Conservation (phyloP, 169 alveolate species). For the Pseudocohnilembus persalinus region DNA sequence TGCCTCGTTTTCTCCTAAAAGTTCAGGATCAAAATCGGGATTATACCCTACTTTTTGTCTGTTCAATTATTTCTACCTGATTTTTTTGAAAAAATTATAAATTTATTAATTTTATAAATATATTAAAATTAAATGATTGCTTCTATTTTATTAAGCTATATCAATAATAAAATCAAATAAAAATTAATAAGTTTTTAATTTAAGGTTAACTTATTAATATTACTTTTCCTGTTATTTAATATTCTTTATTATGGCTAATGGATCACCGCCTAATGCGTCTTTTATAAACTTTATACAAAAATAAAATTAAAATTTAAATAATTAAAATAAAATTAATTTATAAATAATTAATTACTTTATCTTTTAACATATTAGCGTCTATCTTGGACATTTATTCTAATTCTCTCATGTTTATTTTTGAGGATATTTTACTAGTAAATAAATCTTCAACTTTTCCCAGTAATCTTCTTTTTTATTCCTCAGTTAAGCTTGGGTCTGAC, state of each 20-base stretch:
- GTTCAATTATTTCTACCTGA: conserved; percentile 28
- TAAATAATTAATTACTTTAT: conserved; percentile 2
- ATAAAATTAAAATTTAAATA: too few relatives aligned
- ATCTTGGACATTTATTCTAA: conserved; percentile 27
- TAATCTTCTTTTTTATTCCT: conserved; percentile 40
- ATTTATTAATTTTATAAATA: too few relatives aligned
- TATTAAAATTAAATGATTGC: too few relatives aligned
- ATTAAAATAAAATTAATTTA: too few relatives aligned
- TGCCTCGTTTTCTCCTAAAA: conserved; percentile 31
- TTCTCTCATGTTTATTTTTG: conserved; percentile 40
- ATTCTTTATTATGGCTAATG: conserved; percentile 23
- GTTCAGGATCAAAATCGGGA: conserved; percentile 45
- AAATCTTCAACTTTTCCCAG: conserved; percentile 41
- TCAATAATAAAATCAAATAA: too few relatives aligned
- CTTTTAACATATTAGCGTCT: conserved; percentile 35
- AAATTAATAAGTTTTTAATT: too few relatives aligned
- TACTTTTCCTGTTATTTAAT: conserved; percentile 41
- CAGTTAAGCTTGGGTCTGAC: conserved; percentile 36
- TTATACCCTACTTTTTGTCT: conserved; percentile 27
- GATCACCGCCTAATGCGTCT: conserved; percentile 37
- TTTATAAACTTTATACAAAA: conserved; percentile 13
- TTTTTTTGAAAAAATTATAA: too few relatives aligned
- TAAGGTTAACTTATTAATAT: too few relatives aligned
- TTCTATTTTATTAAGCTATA: too few relatives aligned
- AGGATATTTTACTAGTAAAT: conserved; percentile 27